Conservation (phyloP, 371 early-diverging fungal species). For the Mucor piriformis region DNA sequence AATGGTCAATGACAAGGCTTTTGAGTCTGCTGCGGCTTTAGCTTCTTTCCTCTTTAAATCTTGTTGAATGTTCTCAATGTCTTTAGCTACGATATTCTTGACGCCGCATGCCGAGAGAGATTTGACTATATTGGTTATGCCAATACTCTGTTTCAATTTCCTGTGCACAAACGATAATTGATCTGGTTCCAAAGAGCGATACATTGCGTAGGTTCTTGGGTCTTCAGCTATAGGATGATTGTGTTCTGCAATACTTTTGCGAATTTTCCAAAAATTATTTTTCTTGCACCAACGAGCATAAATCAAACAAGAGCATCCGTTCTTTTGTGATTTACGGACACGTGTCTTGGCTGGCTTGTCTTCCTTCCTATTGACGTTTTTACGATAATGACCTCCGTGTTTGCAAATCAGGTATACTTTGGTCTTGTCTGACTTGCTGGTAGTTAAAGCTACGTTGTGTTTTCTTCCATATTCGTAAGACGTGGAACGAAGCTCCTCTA, state of each 20-base stretch:
- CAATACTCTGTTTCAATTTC: slow-evolving; percentile 12
- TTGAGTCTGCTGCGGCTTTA: no score
- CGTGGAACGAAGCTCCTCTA: slow-evolving; percentile 18
- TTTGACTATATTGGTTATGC: slow-evolving; percentile 14
- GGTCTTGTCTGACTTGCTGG: slow-evolving; percentile 27
- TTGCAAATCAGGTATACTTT: slow-evolving; percentile 31
- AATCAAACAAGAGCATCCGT: slow-evolving; percentile 27
- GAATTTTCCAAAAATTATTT: slow-evolving; percentile 20
- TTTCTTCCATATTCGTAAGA: slow-evolving; percentile 25
- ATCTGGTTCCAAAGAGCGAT: slow-evolving; percentile 22
- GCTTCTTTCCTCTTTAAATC: slow-evolving; percentile 23
- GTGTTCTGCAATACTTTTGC: slow-evolving; percentile 25
- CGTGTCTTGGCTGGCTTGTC: slow-evolving; percentile 3
- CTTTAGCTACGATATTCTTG: slow-evolving; percentile 24
- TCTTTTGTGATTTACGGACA: slow-evolving; percentile 22
- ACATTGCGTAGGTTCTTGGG: slow-evolving; percentile 22
- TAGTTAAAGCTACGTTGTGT: slow-evolving; percentile 24
- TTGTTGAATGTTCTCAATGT: slow-evolving; percentile 33
- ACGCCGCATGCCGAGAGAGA: slow-evolving; percentile 15
- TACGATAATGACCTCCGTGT: slow-evolving; percentile 28
- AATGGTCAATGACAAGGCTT: no score
- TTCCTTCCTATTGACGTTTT: slow-evolving; percentile 9
- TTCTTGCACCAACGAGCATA: slow-evolving; percentile 22
- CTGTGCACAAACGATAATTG: slow-evolving; percentile 13
- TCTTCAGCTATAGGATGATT: slow-evolving; percentile 24